Base-by-base conservation (phyloP, 345 rosid genomes). In the Salix suchowensis region DNA sequence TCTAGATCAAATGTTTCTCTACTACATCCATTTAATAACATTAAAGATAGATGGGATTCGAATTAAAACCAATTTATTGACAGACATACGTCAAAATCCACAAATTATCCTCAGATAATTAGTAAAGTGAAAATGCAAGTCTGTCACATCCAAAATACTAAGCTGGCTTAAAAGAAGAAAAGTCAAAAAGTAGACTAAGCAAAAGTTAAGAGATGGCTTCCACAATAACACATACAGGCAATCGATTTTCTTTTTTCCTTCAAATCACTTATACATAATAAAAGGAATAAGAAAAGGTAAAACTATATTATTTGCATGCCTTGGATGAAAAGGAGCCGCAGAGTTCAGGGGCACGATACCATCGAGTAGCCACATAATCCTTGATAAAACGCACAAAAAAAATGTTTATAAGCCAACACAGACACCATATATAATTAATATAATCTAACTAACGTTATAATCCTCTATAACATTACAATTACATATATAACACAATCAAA, bases 271-370 rank as follows among this genome's bases (percentile, higher is more conserved):
- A 0, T 58, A 23, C 64, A 58, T 23, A 10, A 58, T 58, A 12
- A 71, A 48, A 21, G 14, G 28, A 52, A 54, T 8, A 66, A 21
- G 21, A 8, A 44, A 32, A 32, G 34, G 70, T 19, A 72, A 68
- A 16, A 42, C 46, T 78, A 6, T 11, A 19, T 42, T 67, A 80
- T 55, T 36, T 18, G 74, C 80, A 79, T 86, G 92, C 99, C 84
- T 91, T 96, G 78, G 98, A 93, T 80, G 82, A 96, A 80, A 96
- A 96, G 44, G 92, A 93, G 80, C 99, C 97, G 75, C 99, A 96
- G 66, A 96, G 96, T 84, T 96, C 99, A 50, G 99, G 98, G 80
- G 99, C 99, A 82, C 98, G 97, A 74, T 96, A 96, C 99, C 99
- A 96, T 84, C 98, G 87, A 74, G 99, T 96, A 61, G 99, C 99